These are phyloP conservation scores for Wickerhamiella infanticola DNA, from an alignment of 1,139 yeast species.

Conservation along the genomic window DNA sequence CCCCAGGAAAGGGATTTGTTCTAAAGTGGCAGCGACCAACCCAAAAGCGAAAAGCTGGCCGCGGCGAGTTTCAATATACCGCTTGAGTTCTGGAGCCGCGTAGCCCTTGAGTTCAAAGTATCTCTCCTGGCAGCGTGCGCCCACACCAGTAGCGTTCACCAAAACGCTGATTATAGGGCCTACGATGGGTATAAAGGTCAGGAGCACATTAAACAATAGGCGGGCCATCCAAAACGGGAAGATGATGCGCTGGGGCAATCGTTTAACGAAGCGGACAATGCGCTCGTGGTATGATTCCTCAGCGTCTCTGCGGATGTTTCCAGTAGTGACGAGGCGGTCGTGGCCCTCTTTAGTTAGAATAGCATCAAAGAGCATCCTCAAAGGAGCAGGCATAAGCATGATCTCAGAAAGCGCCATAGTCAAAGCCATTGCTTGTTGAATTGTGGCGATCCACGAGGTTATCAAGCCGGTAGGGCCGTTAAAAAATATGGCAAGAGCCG, in stretches of 20 bases:
- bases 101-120: slow-evolving; percentile 48
- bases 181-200: slow-evolving; percentile 42
- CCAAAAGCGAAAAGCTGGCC: slow-evolving; percentile 38
- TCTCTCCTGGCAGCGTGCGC: slow-evolving; percentile 39
- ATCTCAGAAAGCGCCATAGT: slow-evolving; percentile 36
- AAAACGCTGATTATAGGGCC: slow-evolving; percentile 45
- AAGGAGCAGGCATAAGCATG: slow-evolving; percentile 42
- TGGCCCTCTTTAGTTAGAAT: slow-evolving; percentile 35
- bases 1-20: slow-evolving; percentile 45
- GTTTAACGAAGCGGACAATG: slow-evolving; percentile 16
- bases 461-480: slow-evolving; percentile 41
- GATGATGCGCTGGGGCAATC: slow-evolving; percentile 20
- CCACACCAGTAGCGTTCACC: slow-evolving; percentile 44
- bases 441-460: slow-evolving; percentile 38
- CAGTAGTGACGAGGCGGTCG: slow-evolving; percentile 35
- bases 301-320: slow-evolving; percentile 28
- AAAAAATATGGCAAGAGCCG: slow-evolving; percentile 32
- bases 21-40: slow-evolving; percentile 39
- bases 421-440: slow-evolving; percentile 38
- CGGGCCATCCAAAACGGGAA: slow-evolving; percentile 26
- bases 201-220: slow-evolving; percentile 22
- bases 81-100: slow-evolving; percentile 27
- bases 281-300: slow-evolving; percentile 13
- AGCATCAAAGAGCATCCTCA: slow-evolving; percentile 40
- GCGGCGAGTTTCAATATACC: slow-evolving; percentile 19